A percentile compares a stretch with the other conserved stretches of the same genome.
Evolutionary conservation across 116 monocot genomes (phyloP).

Genomic region (Dioscorea cayenensis): DNA sequence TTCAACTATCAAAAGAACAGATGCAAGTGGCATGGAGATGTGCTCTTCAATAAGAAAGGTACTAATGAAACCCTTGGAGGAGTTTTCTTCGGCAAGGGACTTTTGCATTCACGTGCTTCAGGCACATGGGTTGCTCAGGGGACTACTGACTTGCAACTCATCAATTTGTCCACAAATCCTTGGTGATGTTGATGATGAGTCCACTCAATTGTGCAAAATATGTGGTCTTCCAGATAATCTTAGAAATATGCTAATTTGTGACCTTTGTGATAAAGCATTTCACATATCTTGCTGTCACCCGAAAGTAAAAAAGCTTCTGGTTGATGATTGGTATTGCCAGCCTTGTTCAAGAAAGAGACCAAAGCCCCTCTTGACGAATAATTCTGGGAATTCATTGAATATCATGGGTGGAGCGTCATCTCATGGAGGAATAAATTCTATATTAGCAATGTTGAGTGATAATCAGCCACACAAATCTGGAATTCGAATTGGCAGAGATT

Average conservation of each 20-base stretch:
- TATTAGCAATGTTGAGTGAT: conserved; percentile 44
- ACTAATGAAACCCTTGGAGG: neutral
- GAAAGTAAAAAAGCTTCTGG: conserved; percentile 19
- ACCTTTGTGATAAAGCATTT: conserved; percentile 60
- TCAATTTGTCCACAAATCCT: conserved; percentile 10
- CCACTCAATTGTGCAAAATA: conserved; percentile 31
- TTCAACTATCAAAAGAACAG: conserved; percentile 19
- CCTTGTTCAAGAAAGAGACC: conserved; percentile 37
- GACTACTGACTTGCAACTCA: neutral
- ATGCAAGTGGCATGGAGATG: conserved; percentile 17
- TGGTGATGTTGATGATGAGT: conserved; percentile 10
- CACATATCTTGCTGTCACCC: conserved; percentile 47
- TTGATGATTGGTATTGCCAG: conserved; percentile 52
- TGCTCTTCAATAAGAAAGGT: conserved; percentile 23
- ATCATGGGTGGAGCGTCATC: neutral
- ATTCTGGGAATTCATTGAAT: conserved; percentile 8
- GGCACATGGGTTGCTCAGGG: conserved; percentile 19
- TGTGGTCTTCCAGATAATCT: conserved; percentile 29
- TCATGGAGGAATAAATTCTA: conserved; percentile 13
- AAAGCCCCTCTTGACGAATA: conserved; percentile 11
- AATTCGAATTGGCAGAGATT: conserved; percentile 50
- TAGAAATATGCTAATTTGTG: conserved; percentile 57
- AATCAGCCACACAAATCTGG: conserved; percentile 26
- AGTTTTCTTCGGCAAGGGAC: conserved; percentile 22
- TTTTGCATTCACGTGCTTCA: conserved; percentile 34